Evolutionary conservation across 257 asterid genomes (phyloP), one percentile per base, ranked within the genome.

Genomic region (Jaltomata sinuosa): DNA sequence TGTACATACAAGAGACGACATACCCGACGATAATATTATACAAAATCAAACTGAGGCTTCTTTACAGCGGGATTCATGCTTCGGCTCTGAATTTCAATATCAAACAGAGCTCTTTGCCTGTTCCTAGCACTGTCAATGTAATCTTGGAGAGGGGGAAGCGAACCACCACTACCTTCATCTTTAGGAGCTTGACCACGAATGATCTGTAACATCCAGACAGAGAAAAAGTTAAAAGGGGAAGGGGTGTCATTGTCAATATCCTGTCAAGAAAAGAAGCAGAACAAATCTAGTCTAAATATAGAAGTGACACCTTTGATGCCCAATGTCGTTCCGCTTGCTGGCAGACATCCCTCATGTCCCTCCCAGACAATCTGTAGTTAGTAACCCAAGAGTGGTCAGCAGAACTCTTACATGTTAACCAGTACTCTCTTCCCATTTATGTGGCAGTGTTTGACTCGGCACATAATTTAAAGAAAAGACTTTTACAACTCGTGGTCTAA

Each of bases 301-400:
- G 71, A 8, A 68, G 83, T 27, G 47, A 52, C 90, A 96, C 99
- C 99, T 94, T 96, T 53, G 99, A 96, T 71, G 98, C 99, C 98
- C 99, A 96, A 52, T 83, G 94, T 89, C 99, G 89, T 92, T 96
- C 98, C 2, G 99, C 97, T 88, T 96, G 99, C 84, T 94, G 99
- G 87, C 99, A 96, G 50, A 94, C 97, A 81, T 94, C 97, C 85
- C 96, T 93, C 79, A 94, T 94, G 88, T 94, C 98, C 52, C 98
- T 94, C 57, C 97, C 99, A 1, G 98, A 96, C 97, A 96, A 92
- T 47, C 99, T 94, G 95, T 82, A 84, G 49, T 31, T 34, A 77
- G 82, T 29, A 77, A 77, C 45, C 29, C 18, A 49, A 29, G 62
- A 50, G 45, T 77, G 61, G 55, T 77, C 62, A 49, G 82, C 82